phyloP scores from a whole-genome alignment of 2,329 filamentous ascomycete genomes.

The Dendryphion nanum region DNA sequence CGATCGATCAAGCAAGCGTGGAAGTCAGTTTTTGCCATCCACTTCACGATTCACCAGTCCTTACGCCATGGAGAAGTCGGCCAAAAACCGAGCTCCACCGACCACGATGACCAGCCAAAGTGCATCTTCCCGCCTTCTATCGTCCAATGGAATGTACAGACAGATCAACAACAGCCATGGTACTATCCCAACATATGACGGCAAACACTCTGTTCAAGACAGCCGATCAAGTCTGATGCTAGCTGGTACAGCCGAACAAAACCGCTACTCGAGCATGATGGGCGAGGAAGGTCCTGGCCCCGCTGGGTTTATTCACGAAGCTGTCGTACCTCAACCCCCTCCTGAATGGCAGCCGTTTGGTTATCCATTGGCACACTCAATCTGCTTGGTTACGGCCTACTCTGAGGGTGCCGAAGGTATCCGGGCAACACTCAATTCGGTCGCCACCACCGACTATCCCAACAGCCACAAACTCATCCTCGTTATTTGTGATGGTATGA shows the following conservation, averaged over 20 bases:
- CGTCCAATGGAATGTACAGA: constrained; percentile 69
- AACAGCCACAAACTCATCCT: constrained; percentile 98
- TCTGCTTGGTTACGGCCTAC: constrained; percentile 94
- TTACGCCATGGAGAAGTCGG: constrained; percentile 68
- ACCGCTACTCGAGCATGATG: constrained; percentile 53
- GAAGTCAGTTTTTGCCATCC: constrained; percentile 81
- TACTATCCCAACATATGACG: constrained; percentile 50
- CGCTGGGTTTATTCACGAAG: constrained; percentile 92
- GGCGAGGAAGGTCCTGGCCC: constrained; percentile 74
- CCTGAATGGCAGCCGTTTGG: constrained; percentile 97
- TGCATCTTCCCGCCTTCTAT: constrained; percentile 69
- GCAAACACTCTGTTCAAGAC: constrained; percentile 29
- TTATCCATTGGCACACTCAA: constrained; percentile 87
- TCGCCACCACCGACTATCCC: constrained; percentile 96
- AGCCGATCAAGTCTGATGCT: constrained; percentile 45
- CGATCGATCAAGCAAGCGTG: constrained; percentile 75
- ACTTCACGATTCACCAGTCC: constrained; percentile 94
- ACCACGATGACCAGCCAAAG: constrained; percentile 96
- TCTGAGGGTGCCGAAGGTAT: constrained; percentile 93
- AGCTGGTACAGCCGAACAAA: constrained; percentile 41
- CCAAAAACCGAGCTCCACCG: constrained; percentile 58
- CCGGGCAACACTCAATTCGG: constrained; percentile 89
- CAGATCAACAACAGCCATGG: constrained; percentile 57
- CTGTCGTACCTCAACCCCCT: constrained; percentile 92
- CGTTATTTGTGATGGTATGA: constrained; percentile 94